Evolutionary conservation across 2,329 filamentous ascomycete species (phyloP).

Genomic region (Gyromitra esculenta): DNA sequence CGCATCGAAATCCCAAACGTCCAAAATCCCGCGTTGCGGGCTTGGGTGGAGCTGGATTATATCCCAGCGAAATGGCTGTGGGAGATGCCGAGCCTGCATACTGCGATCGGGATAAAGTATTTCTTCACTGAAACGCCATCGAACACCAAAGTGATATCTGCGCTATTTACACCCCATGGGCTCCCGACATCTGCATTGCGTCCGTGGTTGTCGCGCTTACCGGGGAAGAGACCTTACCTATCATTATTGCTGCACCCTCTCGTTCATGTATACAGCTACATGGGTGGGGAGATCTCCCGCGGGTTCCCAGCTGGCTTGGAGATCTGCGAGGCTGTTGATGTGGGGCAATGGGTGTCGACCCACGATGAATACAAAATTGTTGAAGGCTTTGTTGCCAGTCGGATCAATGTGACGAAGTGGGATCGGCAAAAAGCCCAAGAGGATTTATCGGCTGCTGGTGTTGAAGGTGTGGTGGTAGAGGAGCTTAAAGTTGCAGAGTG

Average conservation of each 20-base stretch:
- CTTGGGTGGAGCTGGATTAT: constrained; percentile 52
- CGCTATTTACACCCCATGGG: constrained; percentile 74
- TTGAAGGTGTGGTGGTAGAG: constrained; percentile 44
- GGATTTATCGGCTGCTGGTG: constrained; percentile 27
- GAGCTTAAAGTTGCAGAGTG: constrained; percentile 24
- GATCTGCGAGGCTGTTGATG: constrained; percentile 67
- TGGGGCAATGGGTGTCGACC: constrained; percentile 70
- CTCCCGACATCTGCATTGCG: constrained; percentile 67
- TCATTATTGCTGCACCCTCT: constrained; percentile 73
- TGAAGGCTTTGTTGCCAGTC: constrained; percentile 65
- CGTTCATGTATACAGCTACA: constrained; percentile 61
- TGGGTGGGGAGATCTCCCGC: constrained; percentile 35
- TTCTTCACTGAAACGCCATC: constrained; percentile 58
- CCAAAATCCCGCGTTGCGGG: constrained; percentile 3
- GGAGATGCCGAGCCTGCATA: constrained; percentile 56
- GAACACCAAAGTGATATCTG: constrained; percentile 64
- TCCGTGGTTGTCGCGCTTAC: constrained; percentile 65
- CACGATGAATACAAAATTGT: constrained; percentile 71
- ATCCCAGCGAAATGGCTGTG: constrained; percentile 53
- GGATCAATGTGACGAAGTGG: constrained; percentile 65
- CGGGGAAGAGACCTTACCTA: constrained; percentile 69
- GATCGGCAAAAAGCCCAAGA: constrained; percentile 63
- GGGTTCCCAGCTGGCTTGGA: constrained; percentile 67
- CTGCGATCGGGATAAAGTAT: constrained; percentile 56
- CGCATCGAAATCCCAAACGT: constrained; percentile 21